These are phyloP conservation scores for Haplographium delicatum DNA, from an alignment of 495 filamentous ascomycete genomes.

Conservation along the genomic window DNA sequence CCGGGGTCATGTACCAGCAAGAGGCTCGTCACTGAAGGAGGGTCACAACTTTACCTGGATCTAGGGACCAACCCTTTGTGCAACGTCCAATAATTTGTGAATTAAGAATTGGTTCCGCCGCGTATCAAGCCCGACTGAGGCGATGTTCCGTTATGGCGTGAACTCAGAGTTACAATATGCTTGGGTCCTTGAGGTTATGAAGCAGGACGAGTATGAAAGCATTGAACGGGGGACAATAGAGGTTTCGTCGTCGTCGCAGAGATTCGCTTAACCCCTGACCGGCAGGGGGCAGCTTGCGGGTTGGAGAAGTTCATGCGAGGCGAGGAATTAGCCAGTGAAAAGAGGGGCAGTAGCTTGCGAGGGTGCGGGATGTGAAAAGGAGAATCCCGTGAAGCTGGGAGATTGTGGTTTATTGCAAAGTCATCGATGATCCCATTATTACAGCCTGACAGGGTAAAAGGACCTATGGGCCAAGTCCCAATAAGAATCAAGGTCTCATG, in stretches of 20 bases:
- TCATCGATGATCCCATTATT: not conserved
- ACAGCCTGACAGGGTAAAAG: slow-evolving; percentile 6
- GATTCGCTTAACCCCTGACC: slow-evolving; percentile 21
- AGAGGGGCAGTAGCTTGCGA: too few relatives aligned
- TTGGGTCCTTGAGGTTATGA: slow-evolving; percentile 7
- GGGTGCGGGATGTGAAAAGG: not conserved
- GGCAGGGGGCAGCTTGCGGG: slow-evolving; percentile 11
- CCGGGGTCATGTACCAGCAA: slow-evolving; percentile 1
- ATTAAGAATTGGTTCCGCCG: not conserved
- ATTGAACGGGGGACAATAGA: slow-evolving; percentile 17
- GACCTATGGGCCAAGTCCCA: too few relatives aligned
- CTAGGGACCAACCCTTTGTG: not conserved
- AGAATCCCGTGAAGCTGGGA: slow-evolving; percentile 8
- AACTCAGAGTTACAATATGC: slow-evolving; percentile 1
- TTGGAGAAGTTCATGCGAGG: slow-evolving; percentile 7
- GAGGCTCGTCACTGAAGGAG: slow-evolving; percentile 10
- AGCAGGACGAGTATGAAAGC: slow-evolving; percentile 20
- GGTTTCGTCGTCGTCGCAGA: slow-evolving; percentile 27
- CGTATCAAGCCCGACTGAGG: slow-evolving; percentile 5
- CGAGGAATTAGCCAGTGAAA: too few relatives aligned
- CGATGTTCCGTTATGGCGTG: not conserved
- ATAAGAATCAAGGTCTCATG: too few relatives aligned
- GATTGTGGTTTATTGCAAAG: not conserved
- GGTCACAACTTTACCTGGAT: slow-evolving; percentile 14
- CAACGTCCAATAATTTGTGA: not conserved